Percentiles rank a stretch among this genome's conserved stretches.
Evolutionary conservation across 495 filamentous ascomycete genomes (phyloP).

Genomic region (Podospora tetraspora): DNA sequence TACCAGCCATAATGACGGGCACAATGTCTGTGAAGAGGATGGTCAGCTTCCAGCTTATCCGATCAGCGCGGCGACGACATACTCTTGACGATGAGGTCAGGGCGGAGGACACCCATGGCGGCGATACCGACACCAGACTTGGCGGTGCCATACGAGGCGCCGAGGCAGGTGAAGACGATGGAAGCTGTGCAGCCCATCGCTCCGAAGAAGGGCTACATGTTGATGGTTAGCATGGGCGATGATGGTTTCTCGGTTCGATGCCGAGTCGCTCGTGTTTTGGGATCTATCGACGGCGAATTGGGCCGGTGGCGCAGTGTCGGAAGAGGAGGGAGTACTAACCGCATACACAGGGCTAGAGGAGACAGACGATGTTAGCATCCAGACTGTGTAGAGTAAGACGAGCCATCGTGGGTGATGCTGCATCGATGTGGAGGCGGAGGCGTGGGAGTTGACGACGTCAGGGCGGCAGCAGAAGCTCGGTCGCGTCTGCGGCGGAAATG

Average conservation of each 20-base stretch:
- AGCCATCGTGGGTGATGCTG: neutral
- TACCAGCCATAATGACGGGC: constrained; percentile 99
- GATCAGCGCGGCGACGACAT: constrained; percentile 25
- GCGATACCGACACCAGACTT: constrained; percentile 99
- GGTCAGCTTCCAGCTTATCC: constrained; percentile 17
- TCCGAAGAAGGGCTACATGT: constrained; percentile 89
- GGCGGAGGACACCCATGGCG: constrained; percentile 94
- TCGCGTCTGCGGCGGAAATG: constrained; percentile 17
- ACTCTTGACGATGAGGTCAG: constrained; percentile 99
- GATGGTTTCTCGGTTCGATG: constrained; percentile 3
- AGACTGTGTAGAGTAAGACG: neutral
- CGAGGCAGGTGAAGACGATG: constrained; percentile 98
- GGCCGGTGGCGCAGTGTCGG: constrained; percentile 9
- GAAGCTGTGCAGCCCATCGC: constrained; percentile 97
- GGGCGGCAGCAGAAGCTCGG: constrained; percentile 23
- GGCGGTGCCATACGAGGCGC: constrained; percentile 96
- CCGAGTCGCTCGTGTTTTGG: constrained; percentile 1
- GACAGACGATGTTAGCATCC: constrained; percentile 21
- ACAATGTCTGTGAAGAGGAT: constrained; percentile 69
- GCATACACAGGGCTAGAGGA: constrained; percentile 87
- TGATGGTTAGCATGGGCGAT: constrained; percentile 31
- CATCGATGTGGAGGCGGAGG: neutral
- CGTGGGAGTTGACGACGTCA: neutral
- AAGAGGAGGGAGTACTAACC: constrained; percentile 60
- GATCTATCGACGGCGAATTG: constrained; percentile 9